These are phyloP conservation scores for Thelonectria rubi DNA, from an alignment of 2,329 filamentous ascomycete species.

Conservation along the genomic window DNA sequence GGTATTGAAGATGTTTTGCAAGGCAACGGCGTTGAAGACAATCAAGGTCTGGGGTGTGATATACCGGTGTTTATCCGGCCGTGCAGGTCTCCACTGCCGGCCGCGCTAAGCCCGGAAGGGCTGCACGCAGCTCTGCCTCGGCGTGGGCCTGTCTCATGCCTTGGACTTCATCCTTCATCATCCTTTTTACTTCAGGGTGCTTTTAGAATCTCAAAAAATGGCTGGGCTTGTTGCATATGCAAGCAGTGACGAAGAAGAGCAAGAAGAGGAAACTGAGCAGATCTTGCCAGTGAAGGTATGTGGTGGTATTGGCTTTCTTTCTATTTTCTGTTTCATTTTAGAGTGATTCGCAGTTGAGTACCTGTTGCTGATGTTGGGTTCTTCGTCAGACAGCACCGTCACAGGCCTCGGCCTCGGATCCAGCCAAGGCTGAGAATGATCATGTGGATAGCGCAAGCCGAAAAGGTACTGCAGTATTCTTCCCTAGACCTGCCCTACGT, in stretches of 20 bases:
- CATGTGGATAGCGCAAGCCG: background rate
- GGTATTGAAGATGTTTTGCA: conserved; percentile 7
- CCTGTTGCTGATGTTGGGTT: background rate
- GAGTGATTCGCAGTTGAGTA: no score
- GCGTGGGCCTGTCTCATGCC: conserved; percentile 18
- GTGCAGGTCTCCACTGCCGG: conserved; percentile 2
- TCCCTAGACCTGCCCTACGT: background rate
- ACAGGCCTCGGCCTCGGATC: background rate
- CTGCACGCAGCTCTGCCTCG: conserved; percentile 26
- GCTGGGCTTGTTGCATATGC: conserved; percentile 59
- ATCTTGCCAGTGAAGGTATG: conserved; percentile 21
- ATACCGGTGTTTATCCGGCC: conserved; percentile 30
- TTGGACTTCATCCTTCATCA: conserved; percentile 12
- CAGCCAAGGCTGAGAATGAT: conserved; percentile 4
- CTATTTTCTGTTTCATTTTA: no score
- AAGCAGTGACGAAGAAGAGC: conserved; percentile 61
- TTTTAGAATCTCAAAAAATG: conserved; percentile 45
- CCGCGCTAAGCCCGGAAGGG: conserved; percentile 34
- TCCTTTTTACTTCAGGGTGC: conserved; percentile 13
- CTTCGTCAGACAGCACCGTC: background rate
- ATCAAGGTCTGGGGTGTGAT: conserved; percentile 27
- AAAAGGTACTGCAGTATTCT: conserved; percentile 1
- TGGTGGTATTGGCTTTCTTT: background rate
- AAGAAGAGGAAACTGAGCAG: conserved; percentile 38
- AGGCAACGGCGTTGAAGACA: conserved; percentile 25